These are phyloP conservation scores for Colletotrichum cuscutae DNA, from an alignment of 2,329 filamentous ascomycete species.

Conservation along the genomic window DNA sequence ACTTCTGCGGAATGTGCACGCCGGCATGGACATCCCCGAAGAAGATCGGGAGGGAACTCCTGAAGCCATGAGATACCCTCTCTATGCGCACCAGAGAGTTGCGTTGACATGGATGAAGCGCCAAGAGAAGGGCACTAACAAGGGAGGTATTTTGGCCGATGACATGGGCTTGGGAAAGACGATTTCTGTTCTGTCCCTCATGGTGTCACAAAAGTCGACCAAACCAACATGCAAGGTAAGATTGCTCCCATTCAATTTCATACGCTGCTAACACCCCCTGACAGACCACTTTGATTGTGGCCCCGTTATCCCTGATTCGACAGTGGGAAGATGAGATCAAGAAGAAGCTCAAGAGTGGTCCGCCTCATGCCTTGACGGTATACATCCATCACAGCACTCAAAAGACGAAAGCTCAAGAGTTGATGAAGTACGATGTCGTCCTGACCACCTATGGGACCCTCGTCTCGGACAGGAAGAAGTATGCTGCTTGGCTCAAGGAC, in stretches of 20 bases:
- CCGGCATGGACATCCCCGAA: conserved; percentile 72
- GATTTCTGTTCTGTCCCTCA: conserved; percentile 82
- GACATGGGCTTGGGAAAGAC: conserved; percentile 90
- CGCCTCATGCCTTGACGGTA: conserved; percentile 68
- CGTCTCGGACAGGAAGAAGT: conserved; percentile 72
- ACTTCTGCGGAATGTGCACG: conserved; percentile 77
- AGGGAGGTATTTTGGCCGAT: conserved; percentile 81
- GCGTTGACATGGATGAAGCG: conserved; percentile 81
- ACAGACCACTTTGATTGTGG: conserved; percentile 84
- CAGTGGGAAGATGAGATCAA: conserved; percentile 88
- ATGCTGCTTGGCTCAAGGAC: conserved; percentile 50
- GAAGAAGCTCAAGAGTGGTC: conserved; percentile 67
- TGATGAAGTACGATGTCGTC: conserved; percentile 78
- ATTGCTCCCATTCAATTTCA: neutral
- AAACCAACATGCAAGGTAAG: conserved; percentile 49
- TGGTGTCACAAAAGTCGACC: conserved; percentile 73
- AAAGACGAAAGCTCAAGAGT: conserved; percentile 66
- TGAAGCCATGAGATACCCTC: conserved; percentile 70
- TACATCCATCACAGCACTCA: conserved; percentile 73
- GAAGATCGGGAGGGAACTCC: conserved; percentile 76
- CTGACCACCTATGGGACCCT: conserved; percentile 83
- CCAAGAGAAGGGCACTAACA: conserved; percentile 79
- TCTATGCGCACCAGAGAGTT: conserved; percentile 86
- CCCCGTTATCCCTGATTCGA: conserved; percentile 80
- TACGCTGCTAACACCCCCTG: conserved; percentile 12